Percentiles rank a stretch among this genome's conserved stretches.
phyloP scores from a whole-genome alignment of 306 rosid species.

The Geum urbanum region DNA sequence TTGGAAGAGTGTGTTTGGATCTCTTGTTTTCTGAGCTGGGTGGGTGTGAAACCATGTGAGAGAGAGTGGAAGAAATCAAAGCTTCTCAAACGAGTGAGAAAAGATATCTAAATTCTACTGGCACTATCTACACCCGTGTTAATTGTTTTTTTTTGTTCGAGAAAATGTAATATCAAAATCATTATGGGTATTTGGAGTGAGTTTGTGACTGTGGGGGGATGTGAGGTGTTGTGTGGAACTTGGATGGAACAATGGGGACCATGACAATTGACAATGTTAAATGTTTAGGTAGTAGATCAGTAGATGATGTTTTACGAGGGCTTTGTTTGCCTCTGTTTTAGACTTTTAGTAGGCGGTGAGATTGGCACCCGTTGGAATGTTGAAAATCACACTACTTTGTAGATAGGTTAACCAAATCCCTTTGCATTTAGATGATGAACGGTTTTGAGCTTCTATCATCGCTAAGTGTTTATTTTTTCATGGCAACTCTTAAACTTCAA shows the following conservation, averaged over 20 bases:
- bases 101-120: not conserved
- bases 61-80: conserved; percentile 4
- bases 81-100: not conserved
- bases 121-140: not conserved
- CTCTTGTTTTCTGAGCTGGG: conserved; percentile 1
- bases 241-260: not conserved
- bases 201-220: not conserved
- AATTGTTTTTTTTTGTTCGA: not conserved
- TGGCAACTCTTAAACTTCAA: too few relatives aligned
- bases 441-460: too few relatives aligned
- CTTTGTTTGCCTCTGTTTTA: not conserved
- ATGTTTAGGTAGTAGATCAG: not conserved
- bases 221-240: conserved; percentile 1
- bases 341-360: not conserved
- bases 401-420: too few relatives aligned
- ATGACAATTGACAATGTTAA: not conserved
- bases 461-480: too few relatives aligned
- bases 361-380: not conserved
- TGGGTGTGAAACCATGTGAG: conserved; percentile 3
- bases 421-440: too few relatives aligned
- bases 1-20: conserved; percentile 5
- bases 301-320: not conserved
- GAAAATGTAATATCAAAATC: not conserved
- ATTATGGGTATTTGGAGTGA: not conserved
- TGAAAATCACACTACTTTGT: too few relatives aligned